Evolutionary conservation across 352 stramenopile genomes (phyloP), one percentile per base, ranked within the genome.

Genomic region (Pseudoperonospora humuli): DNA sequence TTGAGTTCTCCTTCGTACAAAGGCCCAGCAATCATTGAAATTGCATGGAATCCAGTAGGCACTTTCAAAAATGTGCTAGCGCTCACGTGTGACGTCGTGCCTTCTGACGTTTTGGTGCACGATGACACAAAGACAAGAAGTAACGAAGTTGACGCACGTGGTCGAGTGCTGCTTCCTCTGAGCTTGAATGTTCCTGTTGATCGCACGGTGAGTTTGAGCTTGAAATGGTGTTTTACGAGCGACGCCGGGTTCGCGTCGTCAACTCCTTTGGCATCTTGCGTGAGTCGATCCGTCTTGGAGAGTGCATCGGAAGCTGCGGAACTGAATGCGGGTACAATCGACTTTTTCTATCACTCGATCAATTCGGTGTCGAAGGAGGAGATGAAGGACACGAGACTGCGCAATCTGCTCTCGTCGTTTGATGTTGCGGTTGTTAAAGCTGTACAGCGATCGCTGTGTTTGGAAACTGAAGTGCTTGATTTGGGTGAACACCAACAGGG

Each of bases 401-500:
- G 25, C 23, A 39, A 26, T 38, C 50, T 46, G 15, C 39, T 61
- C 17, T 66, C 70, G 2, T 57, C 56, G 3, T 36, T 92, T n/a
- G 51, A 72, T 9, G 70, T 92, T 25, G 65, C 53, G 23, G 26
- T 94, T 14, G 61, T 84, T 17, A 94, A 91, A 55, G 57, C 73
- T 20, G 58, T 72, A 5, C 80, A 85, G 20, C 52, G 64, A 27
- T 86, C 77, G 15, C 52, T 94, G 5, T 67, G 65, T 28, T 56
- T 91, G n/a, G 77, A 92, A 11, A 47, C 51, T 3, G 77, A 84
- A n/a, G 38, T 51, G 6, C 44, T 94, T 28, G 77, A 94, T 49
- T 66, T 94, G 33, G 79, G 82, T 25, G 75, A 89, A 26, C 72
- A 87, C 19, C 72, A 89, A 37, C 82, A 85, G 40, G 75, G 79